A percentile compares a stretch with the other conserved stretches of the same genome.
phyloP scores from a whole-genome alignment of 2,329 filamentous ascomycete species.

The Bipolaris sorokiniana region DNA sequence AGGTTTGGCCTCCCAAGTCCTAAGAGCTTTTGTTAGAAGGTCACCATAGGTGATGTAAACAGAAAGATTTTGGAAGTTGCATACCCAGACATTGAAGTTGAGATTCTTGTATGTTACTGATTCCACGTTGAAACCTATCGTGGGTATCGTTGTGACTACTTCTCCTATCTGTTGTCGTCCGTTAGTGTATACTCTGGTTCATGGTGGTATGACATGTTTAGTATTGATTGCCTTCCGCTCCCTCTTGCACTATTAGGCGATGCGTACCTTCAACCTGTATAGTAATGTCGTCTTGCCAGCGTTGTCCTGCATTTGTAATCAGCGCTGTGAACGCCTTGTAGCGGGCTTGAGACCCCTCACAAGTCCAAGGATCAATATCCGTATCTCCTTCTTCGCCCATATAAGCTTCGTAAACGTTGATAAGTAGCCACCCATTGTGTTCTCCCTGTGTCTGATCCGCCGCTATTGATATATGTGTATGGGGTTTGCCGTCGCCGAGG shows the following conservation, averaged over 20 bases:
- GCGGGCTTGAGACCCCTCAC: slow-evolving; percentile 60
- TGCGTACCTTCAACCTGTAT: slow-evolving; percentile 86
- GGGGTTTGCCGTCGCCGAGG: slow-evolving; percentile 22
- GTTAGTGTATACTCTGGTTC: not conserved
- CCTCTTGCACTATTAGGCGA: not conserved
- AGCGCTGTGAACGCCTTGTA: slow-evolving; percentile 16
- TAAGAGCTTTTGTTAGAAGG: slow-evolving; percentile 39
- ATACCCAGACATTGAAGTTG: slow-evolving; percentile 98
- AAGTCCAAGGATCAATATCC: slow-evolving; percentile 92
- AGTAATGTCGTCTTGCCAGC: slow-evolving; percentile 97
- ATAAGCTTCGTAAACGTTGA: slow-evolving; percentile 41
- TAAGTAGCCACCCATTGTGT: slow-evolving; percentile 43
- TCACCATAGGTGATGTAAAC: not conserved
- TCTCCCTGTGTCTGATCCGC: slow-evolving; percentile 17
- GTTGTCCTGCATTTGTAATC: slow-evolving; percentile 73
- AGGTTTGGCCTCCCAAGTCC: slow-evolving; percentile 98
- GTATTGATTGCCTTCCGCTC: not conserved
- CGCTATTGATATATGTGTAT: slow-evolving; percentile 18
- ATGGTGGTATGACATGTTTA: not conserved
- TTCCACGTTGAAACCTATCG: slow-evolving; percentile 99
- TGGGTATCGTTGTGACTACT: slow-evolving; percentile 98
- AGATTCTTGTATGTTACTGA: slow-evolving; percentile 98
- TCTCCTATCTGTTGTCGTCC: slow-evolving; percentile 77
- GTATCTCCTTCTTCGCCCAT: slow-evolving; percentile 96
- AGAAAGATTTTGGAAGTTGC: slow-evolving; percentile 35